phyloP scores from a whole-genome alignment of 345 rosid genomes.

The Reutealis trisperma region DNA sequence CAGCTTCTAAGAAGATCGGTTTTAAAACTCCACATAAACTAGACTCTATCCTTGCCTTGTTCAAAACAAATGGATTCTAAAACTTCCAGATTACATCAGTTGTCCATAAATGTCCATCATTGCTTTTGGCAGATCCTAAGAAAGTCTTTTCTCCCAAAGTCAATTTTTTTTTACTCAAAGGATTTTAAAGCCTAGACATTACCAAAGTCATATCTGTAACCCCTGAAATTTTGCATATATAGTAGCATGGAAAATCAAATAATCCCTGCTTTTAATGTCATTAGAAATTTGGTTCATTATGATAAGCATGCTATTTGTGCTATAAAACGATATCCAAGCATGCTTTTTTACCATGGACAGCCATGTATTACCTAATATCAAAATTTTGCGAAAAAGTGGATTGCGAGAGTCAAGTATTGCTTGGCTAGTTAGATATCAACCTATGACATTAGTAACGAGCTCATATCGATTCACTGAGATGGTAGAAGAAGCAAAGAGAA shows the following conservation, averaged over 20 bases:
- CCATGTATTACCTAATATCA: background rate
- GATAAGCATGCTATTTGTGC: conserved; percentile 13
- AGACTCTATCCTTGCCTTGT: background rate
- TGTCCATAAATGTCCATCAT: background rate
- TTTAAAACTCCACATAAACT: background rate
- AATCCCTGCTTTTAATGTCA: background rate
- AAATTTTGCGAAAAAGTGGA: conserved; percentile 21
- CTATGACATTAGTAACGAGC: background rate
- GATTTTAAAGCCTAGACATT: background rate
- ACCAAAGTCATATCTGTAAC: background rate
- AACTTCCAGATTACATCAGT: background rate
- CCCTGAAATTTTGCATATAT: background rate
- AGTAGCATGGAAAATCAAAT: conserved; percentile 4
- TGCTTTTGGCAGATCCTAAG: background rate
- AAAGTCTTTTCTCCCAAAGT: background rate
- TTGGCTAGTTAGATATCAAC: background rate
- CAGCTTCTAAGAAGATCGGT: background rate
- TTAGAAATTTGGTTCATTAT: conserved; percentile 22
- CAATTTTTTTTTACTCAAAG: background rate
- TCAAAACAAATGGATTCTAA: background rate
- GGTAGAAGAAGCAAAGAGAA: conserved; percentile 9
- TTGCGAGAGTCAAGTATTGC: conserved; percentile 17
- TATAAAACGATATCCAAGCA: conserved; percentile 19
- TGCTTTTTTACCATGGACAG: background rate
- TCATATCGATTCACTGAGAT: conserved; percentile 5